phyloP scores from a whole-genome alignment of 306 rosid genomes.

The Sicyos edulis region DNA sequence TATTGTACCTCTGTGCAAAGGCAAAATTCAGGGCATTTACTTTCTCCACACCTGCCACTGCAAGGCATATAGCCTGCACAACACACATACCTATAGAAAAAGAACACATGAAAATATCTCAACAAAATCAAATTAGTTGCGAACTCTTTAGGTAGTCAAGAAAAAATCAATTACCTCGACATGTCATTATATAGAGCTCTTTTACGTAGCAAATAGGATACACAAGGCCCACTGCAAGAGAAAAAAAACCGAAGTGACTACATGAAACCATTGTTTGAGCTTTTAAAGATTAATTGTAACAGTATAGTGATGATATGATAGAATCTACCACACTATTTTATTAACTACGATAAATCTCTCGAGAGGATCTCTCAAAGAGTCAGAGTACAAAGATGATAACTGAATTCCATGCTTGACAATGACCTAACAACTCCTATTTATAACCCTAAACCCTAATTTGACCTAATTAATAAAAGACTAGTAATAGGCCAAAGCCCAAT shows the following conservation, averaged over 20 bases:
- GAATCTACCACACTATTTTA: no score
- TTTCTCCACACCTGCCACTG: slow-evolving; percentile 90
- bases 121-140: background rate
- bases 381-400: no score
- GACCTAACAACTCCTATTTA: no score
- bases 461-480: no score
- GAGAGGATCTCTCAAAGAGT: no score
- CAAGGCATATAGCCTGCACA: slow-evolving; percentile 98
- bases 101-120: slow-evolving; percentile 17
- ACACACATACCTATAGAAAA: slow-evolving; percentile 58
- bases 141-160: background rate
- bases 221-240: slow-evolving; percentile 65
- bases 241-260: no score
- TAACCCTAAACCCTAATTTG: no score
- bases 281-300: background rate
- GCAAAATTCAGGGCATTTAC: slow-evolving; percentile 77
- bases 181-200: slow-evolving; percentile 78
- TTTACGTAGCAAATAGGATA: slow-evolving; percentile 77
- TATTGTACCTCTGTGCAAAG: slow-evolving; percentile 66
- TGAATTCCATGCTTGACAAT: no score
- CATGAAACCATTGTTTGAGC: background rate
- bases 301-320: background rate
- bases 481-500: no score
- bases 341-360: no score
- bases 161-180: slow-evolving; percentile 56